phyloP scores from a whole-genome alignment of 148 eudicot species.

The Vaccinium myrtillus region DNA sequence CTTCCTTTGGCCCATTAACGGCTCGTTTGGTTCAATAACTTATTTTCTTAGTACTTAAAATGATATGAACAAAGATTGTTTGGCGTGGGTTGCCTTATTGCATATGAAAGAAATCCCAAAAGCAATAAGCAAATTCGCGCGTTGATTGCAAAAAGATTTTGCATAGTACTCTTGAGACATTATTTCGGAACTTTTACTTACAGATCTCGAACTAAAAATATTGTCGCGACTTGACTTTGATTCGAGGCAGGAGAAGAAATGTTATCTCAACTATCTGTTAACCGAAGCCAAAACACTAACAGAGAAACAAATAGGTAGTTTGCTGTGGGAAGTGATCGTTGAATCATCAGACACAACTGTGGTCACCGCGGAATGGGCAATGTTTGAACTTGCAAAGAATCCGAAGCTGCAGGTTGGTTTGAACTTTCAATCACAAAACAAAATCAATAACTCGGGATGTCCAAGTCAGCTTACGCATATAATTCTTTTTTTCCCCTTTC shows the following conservation, averaged over 20 bases:
- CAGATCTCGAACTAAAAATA: too few species aligned
- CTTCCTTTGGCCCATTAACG: not conserved
- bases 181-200: too few species aligned
- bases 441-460: not conserved
- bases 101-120: too few species aligned
- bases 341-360: slow-evolving; percentile 82
- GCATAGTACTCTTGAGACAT: too few species aligned
- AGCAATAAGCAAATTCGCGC: too few species aligned
- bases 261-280: slow-evolving; percentile 60
- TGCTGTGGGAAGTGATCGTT: slow-evolving; percentile 80
- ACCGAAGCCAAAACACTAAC: slow-evolving; percentile 56
- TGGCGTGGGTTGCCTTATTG: too few species aligned
- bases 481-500: not conserved
- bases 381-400: slow-evolving; percentile 79
- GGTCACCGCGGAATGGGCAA: slow-evolving; percentile 82
- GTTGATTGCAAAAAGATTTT: too few species aligned
- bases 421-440: not conserved
- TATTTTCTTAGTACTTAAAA: not conserved
- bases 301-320: slow-evolving; percentile 59
- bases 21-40: not conserved
- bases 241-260: slow-evolving; percentile 44
- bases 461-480: not conserved
- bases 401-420: slow-evolving; percentile 58
- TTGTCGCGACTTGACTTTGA: not conserved
- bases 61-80: too few species aligned